Conservation (phyloP, 2,329 filamentous ascomycete species). For the Rasamsonia emersonii region DNA sequence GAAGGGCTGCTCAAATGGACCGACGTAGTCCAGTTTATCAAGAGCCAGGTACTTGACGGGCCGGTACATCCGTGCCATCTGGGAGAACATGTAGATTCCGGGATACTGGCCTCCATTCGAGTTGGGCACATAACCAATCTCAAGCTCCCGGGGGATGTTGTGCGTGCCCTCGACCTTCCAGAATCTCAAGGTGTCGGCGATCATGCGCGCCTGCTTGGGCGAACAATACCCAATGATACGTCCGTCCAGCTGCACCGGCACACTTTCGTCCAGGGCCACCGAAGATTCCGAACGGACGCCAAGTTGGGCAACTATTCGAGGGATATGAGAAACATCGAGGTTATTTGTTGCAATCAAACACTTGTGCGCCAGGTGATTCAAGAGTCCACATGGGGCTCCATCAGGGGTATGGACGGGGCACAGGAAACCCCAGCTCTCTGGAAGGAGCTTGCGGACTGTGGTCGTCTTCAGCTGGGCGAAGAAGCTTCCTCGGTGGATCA, state of each 20-base stretch:
- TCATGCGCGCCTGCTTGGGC: conserved; percentile 69
- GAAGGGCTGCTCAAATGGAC: conserved; percentile 91
- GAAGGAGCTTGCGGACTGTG: conserved; percentile 86
- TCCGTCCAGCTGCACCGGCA: conserved; percentile 85
- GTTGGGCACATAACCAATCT: conserved; percentile 84
- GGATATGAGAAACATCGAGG: conserved; percentile 66
- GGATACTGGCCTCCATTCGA: conserved; percentile 92
- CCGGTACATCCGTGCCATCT: conserved; percentile 76
- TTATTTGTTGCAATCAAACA: conserved; percentile 75
- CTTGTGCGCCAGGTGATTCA: conserved; percentile 94
- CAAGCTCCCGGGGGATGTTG: conserved; percentile 70
- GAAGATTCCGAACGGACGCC: conserved; percentile 70
- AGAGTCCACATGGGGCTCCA: conserved; percentile 83
- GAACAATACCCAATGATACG: conserved; percentile 84
- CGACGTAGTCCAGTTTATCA: conserved; percentile 78
- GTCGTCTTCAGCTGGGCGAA: conserved; percentile 97
- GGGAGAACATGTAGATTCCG: conserved; percentile 86
- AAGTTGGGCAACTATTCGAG: conserved; percentile 65
- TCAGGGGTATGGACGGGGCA: conserved; percentile 97
- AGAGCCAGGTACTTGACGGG: conserved; percentile 88
- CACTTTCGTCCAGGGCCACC: conserved; percentile 70
- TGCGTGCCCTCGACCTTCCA: conserved; percentile 92
- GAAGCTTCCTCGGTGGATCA: conserved; percentile 98
- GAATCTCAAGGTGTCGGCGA: conserved; percentile 79
- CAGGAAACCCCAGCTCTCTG: conserved; percentile 96